Base-by-base conservation (phyloP, 2,329 filamentous ascomycete species). In the Neonectria faginata region DNA sequence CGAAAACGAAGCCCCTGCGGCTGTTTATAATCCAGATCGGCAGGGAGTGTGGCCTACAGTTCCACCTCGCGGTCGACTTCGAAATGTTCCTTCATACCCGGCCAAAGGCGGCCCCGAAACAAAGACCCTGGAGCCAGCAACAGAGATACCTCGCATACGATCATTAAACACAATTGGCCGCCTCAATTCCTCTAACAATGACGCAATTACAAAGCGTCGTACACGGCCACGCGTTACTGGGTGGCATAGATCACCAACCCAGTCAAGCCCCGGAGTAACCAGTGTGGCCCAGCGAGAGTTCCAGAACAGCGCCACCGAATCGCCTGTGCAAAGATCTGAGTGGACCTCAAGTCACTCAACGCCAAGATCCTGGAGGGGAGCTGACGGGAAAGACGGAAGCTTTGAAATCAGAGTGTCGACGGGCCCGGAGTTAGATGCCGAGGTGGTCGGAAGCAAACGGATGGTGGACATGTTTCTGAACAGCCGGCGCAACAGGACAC, bases 401-500 rank as follows among this genome's bases (percentile, higher is more conserved):
- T 5, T 22, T 3, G 64, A 55, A 11, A n/a, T 16, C 12, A 52
- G 29, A 18, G 41, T 7, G 18, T 10, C 14, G 22, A 44, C 50
- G 33, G 57, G 63, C 1, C 59, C 57, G 20, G 68, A 73, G 7
- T 62, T 67, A 60, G 76, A 79, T 42, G 73, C 75, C 0, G 80
- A 82, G 62, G 74, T 73, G 0, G 73, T 81, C 64, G 82, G 82
- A 2, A 84, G 84, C 68, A 82, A 82, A 73, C 78, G 78, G 45
- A 86, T 88, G 82, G 85, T 88, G 8, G 85, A 88, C 57, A 63
- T 83, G 53, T 87, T 88, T 70, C 75, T 88, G 29, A 86, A 78
- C 64, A 85, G 81, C 51, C 79, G 85, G 18, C 79, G 82, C 16
- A 82, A 74, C 65, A 78, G 79, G 12, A 79, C 82, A 41, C 73